Base-by-base conservation (phyloP, 1,284 basidiomycete species). In the Malassezia yamatoensis region DNA sequence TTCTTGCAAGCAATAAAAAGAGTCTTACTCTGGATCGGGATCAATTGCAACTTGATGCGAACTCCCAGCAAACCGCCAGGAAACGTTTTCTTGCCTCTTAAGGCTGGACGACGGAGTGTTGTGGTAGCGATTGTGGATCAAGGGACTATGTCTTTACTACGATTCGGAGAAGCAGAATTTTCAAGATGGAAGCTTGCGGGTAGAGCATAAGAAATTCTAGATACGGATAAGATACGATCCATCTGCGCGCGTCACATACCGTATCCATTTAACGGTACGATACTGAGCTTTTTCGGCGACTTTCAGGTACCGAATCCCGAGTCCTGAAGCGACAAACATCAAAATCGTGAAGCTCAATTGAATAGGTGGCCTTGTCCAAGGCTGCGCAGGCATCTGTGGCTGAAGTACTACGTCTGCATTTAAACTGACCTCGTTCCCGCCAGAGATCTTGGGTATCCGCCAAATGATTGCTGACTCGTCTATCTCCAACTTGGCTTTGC, bases 301-400 rank as follows among this genome's bases (percentile, higher is more conserved):
- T 76, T 96, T 98, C 70, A 99, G 77, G 81, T 96, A 99, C 45
- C 93, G 83, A 15, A 99, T 94, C 50, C 94, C 85, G 65, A 99
- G 76, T 0, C 94, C 94, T 8, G 90, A 96, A 5, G 91, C 82
- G 0, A 93, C 96, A 77, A 96, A 90, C 93, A 98, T 98, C 67
- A 98, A 81, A 54, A 99, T 93, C 78, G 90, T 84, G 77, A 99
- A 98, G 77, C 98, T 91, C 58, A 98, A 83, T 67, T 94, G 88
- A 69, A 98, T 96, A 6, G 94, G 94, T 10, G 94, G 93, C 47
- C 93, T 81, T 10, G 89, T 89, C 94, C 94, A 98, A 2, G 90
- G 84, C 81, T 96, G 90, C 3, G 60, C 46, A 41, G 87, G 83
- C 55, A 83, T 82, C 0, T 91, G 96, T 18, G 87, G 93, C 56